Base-by-base conservation (phyloP, 1,139 yeast species). In the Meyerozyma guilliermondii region DNA sequence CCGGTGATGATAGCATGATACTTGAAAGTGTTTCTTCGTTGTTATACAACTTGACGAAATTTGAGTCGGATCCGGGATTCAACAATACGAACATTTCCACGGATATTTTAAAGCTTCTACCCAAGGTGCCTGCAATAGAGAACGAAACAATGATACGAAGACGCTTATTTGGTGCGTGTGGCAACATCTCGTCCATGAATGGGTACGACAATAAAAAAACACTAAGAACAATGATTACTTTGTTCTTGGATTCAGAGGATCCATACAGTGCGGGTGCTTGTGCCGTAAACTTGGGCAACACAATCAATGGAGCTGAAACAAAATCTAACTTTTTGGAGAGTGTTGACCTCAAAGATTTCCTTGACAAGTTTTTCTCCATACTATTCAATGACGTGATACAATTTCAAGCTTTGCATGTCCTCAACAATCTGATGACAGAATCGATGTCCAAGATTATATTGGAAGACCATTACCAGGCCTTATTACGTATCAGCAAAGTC, bases 271-370 rank as follows among this genome's bases (percentile, higher is more conserved):
- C 58, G 36, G 58, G 71, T 0, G 64, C 65, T 0, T 51, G 56
- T 17, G 64, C 65, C 24, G 55, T 70, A 5, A 53, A 60, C 5
- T 51, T 71, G 7, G 77, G 77, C 0, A 72, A 72, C 47, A 63
- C 55, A 43, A 61, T 71, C 20, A 49, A 50, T 18, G 55, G 55
- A 44, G 33, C 44, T 7, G 56, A 46, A 3, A 53, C 58, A 13
- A 50, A 55, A 23, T 44, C 42, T 5, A 41, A 46, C 27, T 55
- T 67, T 5, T 24, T 46, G 5, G 27, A 13, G 2, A 7, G 46
- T 7, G 47, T 63, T 5, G 31, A 43, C 7, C 38, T 39, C 2
- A 42, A 43, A 9, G 30, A 33, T 2, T 62, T 68, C 24, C 45
- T 64, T 22, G 34, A 40, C 5, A 40, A 46, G 4, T 58, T 65